Evolutionary conservation across 257 asterid genomes (phyloP), one percentile per base, ranked within the genome.

Genomic region (Cinchona pubescens): DNA sequence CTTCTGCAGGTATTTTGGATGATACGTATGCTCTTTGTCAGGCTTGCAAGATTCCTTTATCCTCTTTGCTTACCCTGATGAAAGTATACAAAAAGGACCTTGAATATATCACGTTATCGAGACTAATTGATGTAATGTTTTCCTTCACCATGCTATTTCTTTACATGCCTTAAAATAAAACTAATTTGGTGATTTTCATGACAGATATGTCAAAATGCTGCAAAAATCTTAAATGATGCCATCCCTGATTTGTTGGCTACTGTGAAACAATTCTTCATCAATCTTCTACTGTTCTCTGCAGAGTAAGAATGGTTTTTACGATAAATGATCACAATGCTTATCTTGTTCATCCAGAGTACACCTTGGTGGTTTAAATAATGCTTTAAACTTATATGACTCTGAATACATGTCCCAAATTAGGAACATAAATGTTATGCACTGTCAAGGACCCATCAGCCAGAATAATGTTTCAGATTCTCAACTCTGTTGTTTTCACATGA

Each of bases 1-100:
- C 60, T 53, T 69, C 15, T 21, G 30, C 80, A 85, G 89, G 89
- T 40, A 61, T 85, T 60, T 76, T 85, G 84, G 89, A 85, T 49
- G 87, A 85, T 59, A 21, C 69, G 7, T 83, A 68, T 74, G 87
- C 89, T 38, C 83, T 85, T 53, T 81, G 82, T 75, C 80, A 80
- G 82, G 87, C 87, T 8, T 73, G 87, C 61, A 67, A 66, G 73
- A 73, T 62, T 66, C 80, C 89, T 35, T 79, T 85, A 69, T 76
- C 89, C 0, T 78, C 87, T 60, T 71, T 85, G 79, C 85, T 83
- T 66, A 64, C 67, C 40, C 58, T 85, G 84, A 83, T 85, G 85
- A 79, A 79, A 75, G 81, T 70, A 7, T 82, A 75, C 46, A 73
- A 53, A 66, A 77, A 85, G 78, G 83, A 82, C 19, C 80, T 70